Evolutionary conservation across 1,284 basidiomycete genomes (phyloP).

Genomic region (Chondrostereum purpureum): DNA sequence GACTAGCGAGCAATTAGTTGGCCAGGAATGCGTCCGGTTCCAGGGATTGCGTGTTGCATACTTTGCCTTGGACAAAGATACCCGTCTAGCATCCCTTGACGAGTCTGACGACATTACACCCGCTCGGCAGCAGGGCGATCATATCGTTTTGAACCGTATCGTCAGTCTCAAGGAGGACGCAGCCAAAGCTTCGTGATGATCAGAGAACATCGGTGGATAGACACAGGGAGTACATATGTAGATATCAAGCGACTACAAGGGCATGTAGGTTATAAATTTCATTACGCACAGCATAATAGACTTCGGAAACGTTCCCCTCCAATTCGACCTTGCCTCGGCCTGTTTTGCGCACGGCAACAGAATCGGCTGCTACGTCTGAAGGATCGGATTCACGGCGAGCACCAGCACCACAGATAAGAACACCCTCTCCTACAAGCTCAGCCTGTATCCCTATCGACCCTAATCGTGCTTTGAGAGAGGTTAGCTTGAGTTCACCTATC

Average conservation of each 20-base stretch:
- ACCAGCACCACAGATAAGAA: slow-evolving; percentile 83
- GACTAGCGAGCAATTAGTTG: slow-evolving; percentile 78
- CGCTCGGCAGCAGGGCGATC: slow-evolving; percentile 59
- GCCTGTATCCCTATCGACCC: slow-evolving; percentile 73
- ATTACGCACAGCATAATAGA: slow-evolving; percentile 81
- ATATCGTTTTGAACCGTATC: slow-evolving; percentile 86
- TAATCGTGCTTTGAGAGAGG: slow-evolving; percentile 75
- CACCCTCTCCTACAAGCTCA: slow-evolving; percentile 91
- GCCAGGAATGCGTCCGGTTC: slow-evolving; percentile 93
- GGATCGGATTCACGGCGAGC: slow-evolving; percentile 43
- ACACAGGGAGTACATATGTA: neutral
- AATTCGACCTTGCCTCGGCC: slow-evolving; percentile 79
- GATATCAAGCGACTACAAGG: slow-evolving; percentile 37
- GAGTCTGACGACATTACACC: slow-evolving; percentile 40
- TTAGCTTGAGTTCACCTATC: slow-evolving; percentile 92
- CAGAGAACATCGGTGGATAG: no score
- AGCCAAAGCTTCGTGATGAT: slow-evolving; percentile 52
- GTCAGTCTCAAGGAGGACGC: slow-evolving; percentile 95
- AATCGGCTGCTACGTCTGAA: slow-evolving; percentile 36
- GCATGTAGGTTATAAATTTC: slow-evolving; percentile 89
- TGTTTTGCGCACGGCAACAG: slow-evolving; percentile 85
- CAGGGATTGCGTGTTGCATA: slow-evolving; percentile 96
- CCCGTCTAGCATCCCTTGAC: slow-evolving; percentile 58
- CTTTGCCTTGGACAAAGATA: slow-evolving; percentile 89
- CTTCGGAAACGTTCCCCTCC: slow-evolving; percentile 82